Percentiles rank a stretch among this genome's conserved stretches.
phyloP scores from a whole-genome alignment of 2,329 filamentous ascomycete species.

The Exutisphaerella laricina region DNA sequence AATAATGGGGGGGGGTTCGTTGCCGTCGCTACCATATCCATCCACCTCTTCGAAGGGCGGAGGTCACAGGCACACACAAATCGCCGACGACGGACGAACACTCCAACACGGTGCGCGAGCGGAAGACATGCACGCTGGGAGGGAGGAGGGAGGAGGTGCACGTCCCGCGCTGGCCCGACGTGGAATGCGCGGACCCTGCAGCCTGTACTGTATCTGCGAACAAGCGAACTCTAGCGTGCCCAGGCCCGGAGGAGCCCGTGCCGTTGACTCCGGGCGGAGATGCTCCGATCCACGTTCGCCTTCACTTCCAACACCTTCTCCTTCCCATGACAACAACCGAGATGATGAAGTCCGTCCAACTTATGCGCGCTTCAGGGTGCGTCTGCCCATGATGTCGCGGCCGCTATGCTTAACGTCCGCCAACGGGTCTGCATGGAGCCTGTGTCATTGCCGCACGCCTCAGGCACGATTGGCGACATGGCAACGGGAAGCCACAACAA shows the following conservation, averaged over 20 bases:
- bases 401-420: not conserved
- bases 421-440: slow-evolving; percentile 3
- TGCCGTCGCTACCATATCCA: too few species aligned
- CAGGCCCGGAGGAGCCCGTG: not conserved
- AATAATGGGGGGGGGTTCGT: too few species aligned
- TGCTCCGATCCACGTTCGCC: not conserved
- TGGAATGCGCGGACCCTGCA: too few species aligned
- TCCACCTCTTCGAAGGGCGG: too few species aligned
- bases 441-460: not conserved
- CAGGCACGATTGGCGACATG: not conserved
- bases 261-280: not conserved
- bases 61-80: too few species aligned
- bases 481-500: slow-evolving; percentile 1
- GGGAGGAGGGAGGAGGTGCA: too few species aligned
- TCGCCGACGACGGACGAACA: too few species aligned
- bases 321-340: slow-evolving; percentile 16
- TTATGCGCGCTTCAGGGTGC: slow-evolving; percentile 3
- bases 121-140: too few species aligned
- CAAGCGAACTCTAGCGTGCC: not conserved
- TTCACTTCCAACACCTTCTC: not conserved
- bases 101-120: too few species aligned
- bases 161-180: too few species aligned
- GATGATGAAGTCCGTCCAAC: slow-evolving; percentile 3
- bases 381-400: not conserved
- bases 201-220: too few species aligned